phyloP scores from a whole-genome alignment of 768 basidiomycete genomes.

The Psilocybe sp. region DNA sequence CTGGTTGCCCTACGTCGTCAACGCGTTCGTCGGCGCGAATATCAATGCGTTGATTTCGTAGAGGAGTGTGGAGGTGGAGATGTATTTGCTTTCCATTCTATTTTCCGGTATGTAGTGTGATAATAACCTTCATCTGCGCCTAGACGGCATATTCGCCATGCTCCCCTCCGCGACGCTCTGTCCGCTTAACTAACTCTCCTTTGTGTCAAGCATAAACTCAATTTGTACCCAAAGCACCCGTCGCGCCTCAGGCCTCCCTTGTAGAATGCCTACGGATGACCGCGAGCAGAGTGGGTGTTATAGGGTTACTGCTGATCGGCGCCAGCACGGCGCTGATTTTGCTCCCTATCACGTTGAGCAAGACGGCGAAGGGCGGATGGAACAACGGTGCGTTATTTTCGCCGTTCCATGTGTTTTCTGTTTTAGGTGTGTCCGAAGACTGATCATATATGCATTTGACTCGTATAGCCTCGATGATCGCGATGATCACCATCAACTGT shows the following conservation, averaged over 20 bases:
- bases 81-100: constrained; percentile 37
- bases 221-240: constrained; percentile 9
- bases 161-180: constrained; percentile 47
- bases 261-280: neutral
- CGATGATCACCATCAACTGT: constrained; percentile 48
- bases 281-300: constrained; percentile 39
- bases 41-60: constrained; percentile 44
- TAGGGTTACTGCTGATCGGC: constrained; percentile 50
- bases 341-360: constrained; percentile 48
- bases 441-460: too few species aligned
- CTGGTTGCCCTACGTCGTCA: constrained; percentile 42
- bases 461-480: constrained; percentile 44
- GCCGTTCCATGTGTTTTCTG: too few species aligned
- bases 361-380: constrained; percentile 38
- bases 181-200: constrained; percentile 53
- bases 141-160: constrained; percentile 59
- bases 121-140: constrained; percentile 2
- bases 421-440: too few species aligned
- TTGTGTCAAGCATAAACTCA: constrained; percentile 49
- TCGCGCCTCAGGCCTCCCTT: constrained; percentile 3
- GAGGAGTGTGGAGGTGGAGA: constrained; percentile 61
- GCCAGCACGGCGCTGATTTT: constrained; percentile 29
- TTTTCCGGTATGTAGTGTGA: neutral
- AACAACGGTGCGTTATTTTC: constrained; percentile 37
- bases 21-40: constrained; percentile 62